These are phyloP conservation scores for Nitzschia sp. DNA, from an alignment of 108 stramenopile species.

Conservation along the genomic window DNA sequence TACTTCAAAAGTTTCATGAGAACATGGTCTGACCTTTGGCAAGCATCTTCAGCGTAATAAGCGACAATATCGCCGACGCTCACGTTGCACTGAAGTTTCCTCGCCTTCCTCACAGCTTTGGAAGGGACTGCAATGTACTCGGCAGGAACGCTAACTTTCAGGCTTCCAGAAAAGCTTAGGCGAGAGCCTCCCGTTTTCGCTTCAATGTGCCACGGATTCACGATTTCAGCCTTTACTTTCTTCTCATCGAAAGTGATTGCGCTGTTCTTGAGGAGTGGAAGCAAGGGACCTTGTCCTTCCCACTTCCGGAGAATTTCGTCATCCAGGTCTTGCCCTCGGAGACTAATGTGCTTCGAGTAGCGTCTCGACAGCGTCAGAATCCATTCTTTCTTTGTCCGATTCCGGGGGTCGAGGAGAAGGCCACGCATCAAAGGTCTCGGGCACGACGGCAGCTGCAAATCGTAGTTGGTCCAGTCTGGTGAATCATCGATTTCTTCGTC, in stretches of 20 bases:
- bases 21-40: background rate
- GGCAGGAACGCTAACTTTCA: background rate
- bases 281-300: background rate
- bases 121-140: slow-evolving; percentile 16
- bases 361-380: slow-evolving; percentile 14
- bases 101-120: slow-evolving; percentile 8
- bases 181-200: background rate
- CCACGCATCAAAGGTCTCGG: slow-evolving; percentile 36
- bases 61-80: slow-evolving; percentile 45
- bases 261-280: background rate
- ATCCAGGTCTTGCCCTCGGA: slow-evolving; percentile 16
- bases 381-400: slow-evolving; percentile 29
- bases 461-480: slow-evolving; percentile 35
- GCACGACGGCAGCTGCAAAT: slow-evolving; percentile 11
- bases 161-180: background rate
- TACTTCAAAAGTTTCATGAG: slow-evolving; percentile 1
- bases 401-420: slow-evolving; percentile 18
- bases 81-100: slow-evolving; percentile 1
- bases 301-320: slow-evolving; percentile 1
- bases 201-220: background rate
- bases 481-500: slow-evolving; percentile 32
- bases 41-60: slow-evolving; percentile 18
- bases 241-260: background rate
- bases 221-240: background rate
- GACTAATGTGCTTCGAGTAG: slow-evolving; percentile 3